These are phyloP conservation scores for Jatropha curcas DNA, from an alignment of 345 rosid species.

Conservation along the genomic window DNA sequence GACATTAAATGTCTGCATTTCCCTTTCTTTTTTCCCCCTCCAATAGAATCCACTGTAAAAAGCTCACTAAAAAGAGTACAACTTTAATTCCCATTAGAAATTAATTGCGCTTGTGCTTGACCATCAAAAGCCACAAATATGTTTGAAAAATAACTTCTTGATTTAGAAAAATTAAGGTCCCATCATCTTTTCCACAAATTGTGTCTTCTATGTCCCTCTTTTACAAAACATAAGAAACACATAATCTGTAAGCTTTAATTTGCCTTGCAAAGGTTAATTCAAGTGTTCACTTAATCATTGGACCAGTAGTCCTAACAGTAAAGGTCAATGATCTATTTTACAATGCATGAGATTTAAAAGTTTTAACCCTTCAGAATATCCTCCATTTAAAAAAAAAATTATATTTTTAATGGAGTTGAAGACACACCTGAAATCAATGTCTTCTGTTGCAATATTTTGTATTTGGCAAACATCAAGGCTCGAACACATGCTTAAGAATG, in stretches of 20 bases:
- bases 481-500: slow-evolving; percentile 66
- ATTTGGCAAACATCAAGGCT: slow-evolving; percentile 16
- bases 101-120: slow-evolving; percentile 27
- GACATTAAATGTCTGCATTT: too few species aligned
- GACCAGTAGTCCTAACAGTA: too few species aligned
- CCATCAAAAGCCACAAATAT: slow-evolving; percentile 2
- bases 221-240: background rate
- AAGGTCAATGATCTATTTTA: too few species aligned
- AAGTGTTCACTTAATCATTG: too few species aligned
- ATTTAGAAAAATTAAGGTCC: slow-evolving; percentile 10
- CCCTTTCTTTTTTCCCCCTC: too few species aligned
- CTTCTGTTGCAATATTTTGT: background rate
- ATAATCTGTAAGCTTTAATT: background rate
- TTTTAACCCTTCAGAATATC: too few species aligned
- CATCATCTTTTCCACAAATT: slow-evolving; percentile 7
- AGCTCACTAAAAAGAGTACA: background rate
- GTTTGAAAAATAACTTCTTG: background rate
- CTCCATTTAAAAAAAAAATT: too few species aligned
- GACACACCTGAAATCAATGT: background rate
- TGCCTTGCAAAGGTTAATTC: background rate
- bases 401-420: slow-evolving; percentile 1
- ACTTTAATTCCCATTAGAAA: background rate
- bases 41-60: slow-evolving; percentile 15
- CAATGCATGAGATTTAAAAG: too few species aligned
- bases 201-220: background rate